Conservation (phyloP, 2,329 filamentous ascomycete genomes). For the Mariannaea sp. region DNA sequence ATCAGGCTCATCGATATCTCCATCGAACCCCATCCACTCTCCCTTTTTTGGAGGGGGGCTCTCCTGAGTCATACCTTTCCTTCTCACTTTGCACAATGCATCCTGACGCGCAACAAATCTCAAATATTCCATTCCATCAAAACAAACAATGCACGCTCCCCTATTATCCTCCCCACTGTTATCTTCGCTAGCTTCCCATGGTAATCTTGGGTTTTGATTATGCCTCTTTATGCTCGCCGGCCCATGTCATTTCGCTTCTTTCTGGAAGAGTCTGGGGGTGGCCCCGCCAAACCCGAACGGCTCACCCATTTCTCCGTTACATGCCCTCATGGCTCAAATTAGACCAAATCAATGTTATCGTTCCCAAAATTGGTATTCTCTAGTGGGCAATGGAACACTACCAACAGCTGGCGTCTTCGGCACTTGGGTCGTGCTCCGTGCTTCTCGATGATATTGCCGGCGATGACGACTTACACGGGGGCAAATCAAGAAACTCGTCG, state of each 20-base stretch:
- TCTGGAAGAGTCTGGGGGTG: constrained; percentile 37
- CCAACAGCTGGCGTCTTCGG: constrained; percentile 31
- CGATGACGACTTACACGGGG: constrained; percentile 31
- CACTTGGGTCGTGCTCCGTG: constrained; percentile 32
- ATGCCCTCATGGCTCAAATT: constrained; percentile 23
- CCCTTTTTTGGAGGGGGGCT: no score
- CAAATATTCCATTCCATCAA: constrained; percentile 29
- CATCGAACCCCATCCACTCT: constrained; percentile 17
- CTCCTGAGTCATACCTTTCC: constrained; percentile 9
- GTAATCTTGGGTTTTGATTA: constrained; percentile 39
- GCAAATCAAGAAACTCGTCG: constrained; percentile 14
- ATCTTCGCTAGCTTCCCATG: constrained; percentile 30
- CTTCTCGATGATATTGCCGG: constrained; percentile 24
- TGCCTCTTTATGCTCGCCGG: constrained; percentile 37
- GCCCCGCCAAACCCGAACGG: constrained; percentile 29
- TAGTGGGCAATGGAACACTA: constrained; percentile 24
- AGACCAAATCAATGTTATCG: constrained; percentile 34
- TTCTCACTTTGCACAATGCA: constrained; percentile 21
- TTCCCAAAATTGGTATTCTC: constrained; percentile 21
- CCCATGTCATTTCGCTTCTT: constrained; percentile 41
- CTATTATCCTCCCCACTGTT: constrained; percentile 32
- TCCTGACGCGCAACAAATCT: constrained; percentile 37
- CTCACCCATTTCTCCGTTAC: constrained; percentile 21
- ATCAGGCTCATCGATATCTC: constrained; percentile 22
- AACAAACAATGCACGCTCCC: constrained; percentile 39